phyloP scores from a whole-genome alignment of 129 eudicot species.

The Flaveria ramosissima region DNA sequence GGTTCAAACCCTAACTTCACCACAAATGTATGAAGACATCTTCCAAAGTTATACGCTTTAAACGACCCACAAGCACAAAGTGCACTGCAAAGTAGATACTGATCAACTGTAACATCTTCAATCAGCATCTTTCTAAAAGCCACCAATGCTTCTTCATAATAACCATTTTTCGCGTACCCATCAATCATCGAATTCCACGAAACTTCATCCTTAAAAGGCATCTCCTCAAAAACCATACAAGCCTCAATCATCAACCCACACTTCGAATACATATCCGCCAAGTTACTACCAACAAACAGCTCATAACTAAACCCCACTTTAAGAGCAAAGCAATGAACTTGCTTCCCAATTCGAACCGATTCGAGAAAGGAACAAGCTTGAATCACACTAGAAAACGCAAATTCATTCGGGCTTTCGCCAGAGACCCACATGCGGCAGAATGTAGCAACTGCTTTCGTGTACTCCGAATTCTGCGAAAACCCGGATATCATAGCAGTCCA shows the following conservation, averaged over 20 bases:
- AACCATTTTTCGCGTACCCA: conserved; percentile 49
- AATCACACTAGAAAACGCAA: conserved; percentile 53
- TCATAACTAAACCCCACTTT: conserved; percentile 45
- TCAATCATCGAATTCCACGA: conserved; percentile 56
- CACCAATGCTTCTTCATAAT: conserved; percentile 42
- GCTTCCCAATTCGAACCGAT: conserved; percentile 35
- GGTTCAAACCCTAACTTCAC: conserved; percentile 45
- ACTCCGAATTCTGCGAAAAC: conserved; percentile 40
- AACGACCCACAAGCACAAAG: conserved; percentile 45
- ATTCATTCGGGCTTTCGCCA: conserved; percentile 44
- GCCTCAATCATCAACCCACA: conserved; percentile 45
- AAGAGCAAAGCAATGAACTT: conserved; percentile 43
- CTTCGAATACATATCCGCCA: conserved; percentile 59
- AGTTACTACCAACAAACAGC: conserved; percentile 55
- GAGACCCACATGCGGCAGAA: conserved; percentile 37
- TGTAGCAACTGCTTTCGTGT: conserved; percentile 28
- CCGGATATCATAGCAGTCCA: conserved; percentile 61
- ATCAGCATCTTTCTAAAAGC: conserved; percentile 40
- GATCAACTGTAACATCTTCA: conserved; percentile 38
- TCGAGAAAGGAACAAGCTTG: conserved; percentile 42
- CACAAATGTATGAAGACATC: conserved; percentile 37
- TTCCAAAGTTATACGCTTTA: conserved; percentile 33
- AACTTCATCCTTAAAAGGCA: conserved; percentile 51
- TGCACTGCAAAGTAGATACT: conserved; percentile 43
- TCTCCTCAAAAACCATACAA: conserved; percentile 57